Evolutionary conservation across 371 early-diverging fungal genomes (phyloP).

Genomic region (Parasitella parasitica): DNA sequence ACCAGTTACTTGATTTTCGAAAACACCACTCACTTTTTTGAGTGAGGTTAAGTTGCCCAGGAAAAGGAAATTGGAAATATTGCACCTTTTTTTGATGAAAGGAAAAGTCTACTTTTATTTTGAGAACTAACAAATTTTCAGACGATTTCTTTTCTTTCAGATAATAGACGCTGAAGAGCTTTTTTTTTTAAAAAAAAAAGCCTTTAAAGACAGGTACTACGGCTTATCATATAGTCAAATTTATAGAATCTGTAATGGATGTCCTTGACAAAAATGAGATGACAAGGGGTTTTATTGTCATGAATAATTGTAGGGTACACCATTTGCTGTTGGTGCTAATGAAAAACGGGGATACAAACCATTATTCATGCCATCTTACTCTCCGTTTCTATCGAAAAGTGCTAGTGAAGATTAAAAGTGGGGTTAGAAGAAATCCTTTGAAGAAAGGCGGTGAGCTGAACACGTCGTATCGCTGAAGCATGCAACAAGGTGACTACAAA

Average conservation of each 20-base stretch:
- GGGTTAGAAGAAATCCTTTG: constrained; percentile 11
- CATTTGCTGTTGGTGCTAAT: constrained; percentile 8
- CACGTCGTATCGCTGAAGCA: constrained; percentile 7
- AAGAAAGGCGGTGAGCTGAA: not conserved
- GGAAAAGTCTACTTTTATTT: too few species aligned
- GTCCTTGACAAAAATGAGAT: constrained; percentile 1
- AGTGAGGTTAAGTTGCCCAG: too few species aligned
- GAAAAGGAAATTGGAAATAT: too few species aligned
- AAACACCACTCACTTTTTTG: too few species aligned
- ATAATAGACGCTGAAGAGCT: not conserved
- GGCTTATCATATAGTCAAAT: constrained; percentile 8
- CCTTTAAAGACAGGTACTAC: constrained; percentile 8
- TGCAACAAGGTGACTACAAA: not conserved
- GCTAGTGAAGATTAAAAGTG: constrained; percentile 11
- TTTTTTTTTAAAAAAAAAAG: not conserved
- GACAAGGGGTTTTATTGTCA: constrained; percentile 8
- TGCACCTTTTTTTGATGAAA: too few species aligned
- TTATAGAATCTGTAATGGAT: constrained; percentile 8
- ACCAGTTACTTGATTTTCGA: too few species aligned
- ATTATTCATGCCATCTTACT: constrained; percentile 11
- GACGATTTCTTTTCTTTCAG: too few species aligned
- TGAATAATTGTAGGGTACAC: not conserved
- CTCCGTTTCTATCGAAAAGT: constrained; percentile 14
- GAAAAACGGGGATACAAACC: constrained; percentile 9
- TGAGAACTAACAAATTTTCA: too few species aligned